Percentiles rank a stretch among this genome's conserved stretches.
Conservation (phyloP, 345 rosid genomes). For the Linum trigynum region DNA sequence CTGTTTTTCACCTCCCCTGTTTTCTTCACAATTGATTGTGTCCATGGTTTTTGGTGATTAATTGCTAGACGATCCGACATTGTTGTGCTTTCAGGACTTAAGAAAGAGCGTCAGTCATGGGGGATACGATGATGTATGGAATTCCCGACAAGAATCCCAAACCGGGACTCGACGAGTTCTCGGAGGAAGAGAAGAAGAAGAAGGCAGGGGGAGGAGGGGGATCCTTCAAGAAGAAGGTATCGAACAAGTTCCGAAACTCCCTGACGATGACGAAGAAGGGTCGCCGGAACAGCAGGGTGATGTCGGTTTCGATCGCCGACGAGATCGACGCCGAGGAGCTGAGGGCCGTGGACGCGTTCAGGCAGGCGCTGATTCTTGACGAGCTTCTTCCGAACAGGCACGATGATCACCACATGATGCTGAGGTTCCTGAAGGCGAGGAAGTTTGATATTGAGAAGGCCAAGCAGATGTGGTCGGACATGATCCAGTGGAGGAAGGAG, state of each 20-base stretch:
- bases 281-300: conserved; percentile 59
- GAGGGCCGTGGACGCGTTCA: conserved; percentile 73
- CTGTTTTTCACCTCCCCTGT: too few species aligned
- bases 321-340: conserved; percentile 61
- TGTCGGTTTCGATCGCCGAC: conserved; percentile 54
- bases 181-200: conserved; percentile 50
- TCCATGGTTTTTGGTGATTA: too few species aligned
- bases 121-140: not conserved
- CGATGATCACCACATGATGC: conserved; percentile 80
- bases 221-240: conserved; percentile 69
- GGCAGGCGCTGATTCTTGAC: conserved; percentile 74
- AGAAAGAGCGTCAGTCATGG: not conserved
- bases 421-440: conserved; percentile 86
- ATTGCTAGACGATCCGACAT: not conserved
- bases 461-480: conserved; percentile 86
- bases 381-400: conserved; percentile 67
- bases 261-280: conserved; percentile 53
- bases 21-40: not conserved
- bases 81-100: not conserved
- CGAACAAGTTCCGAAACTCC: conserved; percentile 69
- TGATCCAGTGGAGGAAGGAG: conserved; percentile 81
- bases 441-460: conserved; percentile 77
- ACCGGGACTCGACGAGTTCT: not conserved
- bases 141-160: not conserved
- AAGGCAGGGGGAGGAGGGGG: conserved; percentile 27